A percentile compares a stretch with the other conserved stretches of the same genome.
phyloP scores from a whole-genome alignment of 371 early-diverging fungal genomes.

The Mortierella sp. region DNA sequence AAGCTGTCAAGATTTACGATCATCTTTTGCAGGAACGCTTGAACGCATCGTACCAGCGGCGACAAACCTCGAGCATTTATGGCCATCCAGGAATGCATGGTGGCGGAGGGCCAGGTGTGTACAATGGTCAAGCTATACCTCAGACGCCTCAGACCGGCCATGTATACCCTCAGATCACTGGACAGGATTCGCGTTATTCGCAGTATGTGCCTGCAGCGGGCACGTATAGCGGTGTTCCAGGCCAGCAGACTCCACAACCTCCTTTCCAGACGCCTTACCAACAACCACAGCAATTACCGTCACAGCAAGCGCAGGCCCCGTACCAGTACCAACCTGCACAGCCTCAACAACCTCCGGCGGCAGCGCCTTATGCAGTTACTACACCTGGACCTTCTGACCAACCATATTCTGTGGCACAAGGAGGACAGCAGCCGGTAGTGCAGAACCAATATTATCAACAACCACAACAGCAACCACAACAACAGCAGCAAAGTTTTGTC shows the following conservation, averaged over 20 bases:
- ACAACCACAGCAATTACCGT: constrained; percentile 12
- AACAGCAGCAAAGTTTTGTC: constrained; percentile 10
- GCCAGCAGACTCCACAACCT: constrained; percentile 30
- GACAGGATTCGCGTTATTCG: constrained; percentile 29
- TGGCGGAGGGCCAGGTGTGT: constrained; percentile 32
- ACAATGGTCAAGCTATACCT: constrained; percentile 4
- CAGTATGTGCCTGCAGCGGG: constrained; percentile 34
- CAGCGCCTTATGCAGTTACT: constrained; percentile 4
- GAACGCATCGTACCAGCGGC: constrained; percentile 52
- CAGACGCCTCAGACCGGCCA: constrained; percentile 39
- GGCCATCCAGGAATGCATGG: constrained; percentile 63
- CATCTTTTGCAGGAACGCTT: constrained; percentile 79
- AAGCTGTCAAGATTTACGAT: constrained; percentile 85
- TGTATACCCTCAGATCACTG: constrained; percentile 27
- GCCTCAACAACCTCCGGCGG: constrained; percentile 3
- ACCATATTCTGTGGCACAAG: constrained; percentile 2
- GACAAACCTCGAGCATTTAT: constrained; percentile 25
- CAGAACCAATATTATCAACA: constrained; percentile 10
- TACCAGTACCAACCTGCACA: constrained; percentile 19
- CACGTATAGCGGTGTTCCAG: constrained; percentile 7
- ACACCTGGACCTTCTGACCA: constrained; percentile 4
- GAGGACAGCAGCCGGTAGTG: constrained; percentile 1
- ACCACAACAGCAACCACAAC: constrained; percentile 1
- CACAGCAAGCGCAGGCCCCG: constrained; percentile 2
- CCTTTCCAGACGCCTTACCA: constrained; percentile 25